Base-by-base conservation (phyloP, 495 filamentous ascomycete species). In the Neurospora discreta region DNA sequence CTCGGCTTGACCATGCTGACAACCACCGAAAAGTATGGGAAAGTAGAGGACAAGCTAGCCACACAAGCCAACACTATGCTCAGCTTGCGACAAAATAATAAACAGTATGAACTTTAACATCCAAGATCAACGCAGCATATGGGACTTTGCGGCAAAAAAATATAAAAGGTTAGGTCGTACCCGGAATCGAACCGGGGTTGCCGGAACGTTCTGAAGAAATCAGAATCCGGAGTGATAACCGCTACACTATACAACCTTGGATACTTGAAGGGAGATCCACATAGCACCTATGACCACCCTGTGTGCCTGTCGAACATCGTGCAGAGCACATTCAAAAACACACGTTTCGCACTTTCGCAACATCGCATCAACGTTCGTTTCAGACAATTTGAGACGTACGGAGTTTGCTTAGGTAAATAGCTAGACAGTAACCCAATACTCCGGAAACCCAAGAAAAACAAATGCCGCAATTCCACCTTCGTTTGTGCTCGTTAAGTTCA, bases 171-270 rank as follows among this genome's bases (percentile, higher is more conserved):
- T 13, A 78, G 77, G 77, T 77, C 77, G 74, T 78, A 77, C 77
- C 77, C 77, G 75, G 77, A 77, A 75, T 78, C 77, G 75, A 78
- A 78, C 75, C 75, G 75, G 77, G 77, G 77, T 78, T 73, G 30
- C 76, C 76, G 71, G 75, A 78, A 76, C 33, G 52, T 60, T 60
- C 52, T 60, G 23, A 60, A 60, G 52, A 60, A 33, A 60, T 60
- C 52, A 60, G 52, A 60, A 60, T 60, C 52, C 52, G 52, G 52
- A 60, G 52, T 60, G 52, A 60, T 60, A 60, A 60, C 52, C 52
- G 52, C 52, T 60, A 60, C 52, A 60, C 52, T 60, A 60, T 60
- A 60, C 52, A 60, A 60, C 52, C 52, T 60, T 58, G 30, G 52
- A 65, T 65, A 15, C 4, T 65, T 58, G 20, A 58, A 26, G 26